Conservation (phyloP, 2,329 filamentous ascomycete species). For the Penicillium digitatum region DNA sequence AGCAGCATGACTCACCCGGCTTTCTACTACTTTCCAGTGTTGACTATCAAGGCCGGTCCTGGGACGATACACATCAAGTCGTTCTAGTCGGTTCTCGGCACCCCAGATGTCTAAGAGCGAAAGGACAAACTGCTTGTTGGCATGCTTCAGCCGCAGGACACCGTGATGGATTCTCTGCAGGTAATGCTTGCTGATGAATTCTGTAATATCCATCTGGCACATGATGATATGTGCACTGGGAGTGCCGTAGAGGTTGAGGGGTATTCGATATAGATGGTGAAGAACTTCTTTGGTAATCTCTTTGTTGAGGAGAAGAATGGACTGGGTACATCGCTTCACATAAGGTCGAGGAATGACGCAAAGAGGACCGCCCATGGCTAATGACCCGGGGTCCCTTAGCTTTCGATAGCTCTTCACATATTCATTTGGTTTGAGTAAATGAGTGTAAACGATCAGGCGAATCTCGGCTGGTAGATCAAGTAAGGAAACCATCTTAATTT, state of each 20-base stretch:
- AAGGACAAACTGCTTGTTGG: background rate
- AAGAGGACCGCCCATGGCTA: background rate
- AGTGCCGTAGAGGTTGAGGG: background rate
- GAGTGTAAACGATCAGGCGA: background rate
- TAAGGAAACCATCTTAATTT: background rate
- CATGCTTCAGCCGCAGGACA: background rate
- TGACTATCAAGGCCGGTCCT: background rate
- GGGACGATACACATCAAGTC: background rate
- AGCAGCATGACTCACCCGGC: background rate
- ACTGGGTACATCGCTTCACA: background rate
- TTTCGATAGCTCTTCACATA: background rate
- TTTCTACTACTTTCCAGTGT: background rate
- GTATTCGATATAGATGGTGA: background rate
- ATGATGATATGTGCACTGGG: background rate
- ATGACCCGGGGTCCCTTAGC: background rate
- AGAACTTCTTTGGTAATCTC: background rate
- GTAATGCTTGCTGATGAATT: background rate
- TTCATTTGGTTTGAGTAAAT: background rate
- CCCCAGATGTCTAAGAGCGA: background rate
- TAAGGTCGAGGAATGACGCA: background rate
- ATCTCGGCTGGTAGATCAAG: background rate
- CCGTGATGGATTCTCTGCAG: background rate
- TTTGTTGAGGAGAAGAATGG: background rate
- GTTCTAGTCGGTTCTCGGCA: background rate
- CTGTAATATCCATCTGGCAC: background rate